Evolutionary conservation across 2,329 filamentous ascomycete genomes (phyloP).

Genomic region (Dothiorella sarmentorum): DNA sequence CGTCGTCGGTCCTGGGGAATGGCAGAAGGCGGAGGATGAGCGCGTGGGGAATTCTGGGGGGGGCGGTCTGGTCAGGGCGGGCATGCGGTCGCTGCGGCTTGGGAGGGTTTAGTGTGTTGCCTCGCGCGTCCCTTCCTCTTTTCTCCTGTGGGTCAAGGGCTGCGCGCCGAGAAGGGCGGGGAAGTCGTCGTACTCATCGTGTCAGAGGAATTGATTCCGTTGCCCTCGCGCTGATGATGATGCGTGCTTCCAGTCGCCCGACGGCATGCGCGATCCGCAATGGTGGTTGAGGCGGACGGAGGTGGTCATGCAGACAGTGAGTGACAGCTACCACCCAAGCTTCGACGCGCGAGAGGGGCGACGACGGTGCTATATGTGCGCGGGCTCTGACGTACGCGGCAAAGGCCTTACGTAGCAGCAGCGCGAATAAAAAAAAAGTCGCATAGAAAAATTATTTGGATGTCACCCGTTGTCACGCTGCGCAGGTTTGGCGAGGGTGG

Average conservation of each 20-base stretch:
- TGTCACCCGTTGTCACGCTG: conserved; percentile 11
- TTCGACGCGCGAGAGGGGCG: not conserved
- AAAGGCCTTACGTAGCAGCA: not conserved
- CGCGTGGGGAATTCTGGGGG: not conserved
- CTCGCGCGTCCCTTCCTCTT: too few relatives aligned
- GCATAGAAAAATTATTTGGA: not conserved
- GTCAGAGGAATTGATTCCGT: not conserved
- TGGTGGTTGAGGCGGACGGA: not conserved
- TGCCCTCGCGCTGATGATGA: not conserved
- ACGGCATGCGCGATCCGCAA: not conserved
- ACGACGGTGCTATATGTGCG: not conserved
- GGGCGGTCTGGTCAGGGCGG: not conserved
- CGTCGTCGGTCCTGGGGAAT: conserved; percentile 11
- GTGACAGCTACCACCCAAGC: too few relatives aligned
- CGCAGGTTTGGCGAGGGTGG: not conserved
- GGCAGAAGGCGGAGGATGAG: not conserved
- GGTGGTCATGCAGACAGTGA: not conserved
- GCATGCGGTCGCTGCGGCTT: not conserved
- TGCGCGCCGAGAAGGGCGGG: not conserved
- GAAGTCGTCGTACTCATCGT: not conserved
- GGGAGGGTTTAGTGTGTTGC: not conserved
- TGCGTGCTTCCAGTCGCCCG: conserved; percentile 12
- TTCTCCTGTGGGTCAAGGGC: not conserved
- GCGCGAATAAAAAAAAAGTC: not conserved
- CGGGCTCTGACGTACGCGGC: not conserved